phyloP scores from a whole-genome alignment of 805 yeast species.

The Priceomyces melissophilus region DNA sequence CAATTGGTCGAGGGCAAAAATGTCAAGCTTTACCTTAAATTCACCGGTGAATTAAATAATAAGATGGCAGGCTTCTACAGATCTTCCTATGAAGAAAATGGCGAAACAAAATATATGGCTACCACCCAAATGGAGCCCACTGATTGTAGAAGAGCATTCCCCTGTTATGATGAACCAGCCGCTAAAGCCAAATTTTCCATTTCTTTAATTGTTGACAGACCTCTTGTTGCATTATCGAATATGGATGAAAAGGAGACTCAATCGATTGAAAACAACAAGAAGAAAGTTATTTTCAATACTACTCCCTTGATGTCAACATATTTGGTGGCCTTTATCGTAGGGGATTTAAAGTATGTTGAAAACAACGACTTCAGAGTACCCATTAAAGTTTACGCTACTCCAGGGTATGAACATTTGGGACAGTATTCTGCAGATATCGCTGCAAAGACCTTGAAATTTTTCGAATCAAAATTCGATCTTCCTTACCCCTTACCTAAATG shows the following conservation, averaged over 20 bases:
- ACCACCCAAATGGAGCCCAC: constrained; percentile 87
- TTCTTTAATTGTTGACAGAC: constrained; percentile 52
- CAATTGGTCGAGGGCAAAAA: constrained; percentile 31
- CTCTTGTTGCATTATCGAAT: constrained; percentile 61
- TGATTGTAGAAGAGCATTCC: constrained; percentile 84
- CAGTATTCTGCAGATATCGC: constrained; percentile 71
- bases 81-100: constrained; percentile 60
- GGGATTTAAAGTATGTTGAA: constrained; percentile 75
- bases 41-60: constrained; percentile 64
- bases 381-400: constrained; percentile 76
- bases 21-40: constrained; percentile 47
- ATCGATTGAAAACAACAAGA: constrained; percentile 40
- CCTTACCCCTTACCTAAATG: constrained; percentile 77
- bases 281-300: constrained; percentile 62
- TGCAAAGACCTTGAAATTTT: constrained; percentile 69
- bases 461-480: constrained; percentile 69
- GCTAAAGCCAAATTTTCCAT: constrained; percentile 71
- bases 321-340: constrained; percentile 77
- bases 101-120: constrained; percentile 67
- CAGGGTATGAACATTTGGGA: constrained; percentile 71
- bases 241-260: constrained; percentile 59
- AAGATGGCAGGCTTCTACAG: constrained; percentile 84
- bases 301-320: constrained; percentile 85
- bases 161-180: constrained; percentile 82
- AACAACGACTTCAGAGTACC: constrained; percentile 65